Conservation (phyloP, 2,329 filamentous ascomycete genomes). For the Xylariomycetidae sp. region DNA sequence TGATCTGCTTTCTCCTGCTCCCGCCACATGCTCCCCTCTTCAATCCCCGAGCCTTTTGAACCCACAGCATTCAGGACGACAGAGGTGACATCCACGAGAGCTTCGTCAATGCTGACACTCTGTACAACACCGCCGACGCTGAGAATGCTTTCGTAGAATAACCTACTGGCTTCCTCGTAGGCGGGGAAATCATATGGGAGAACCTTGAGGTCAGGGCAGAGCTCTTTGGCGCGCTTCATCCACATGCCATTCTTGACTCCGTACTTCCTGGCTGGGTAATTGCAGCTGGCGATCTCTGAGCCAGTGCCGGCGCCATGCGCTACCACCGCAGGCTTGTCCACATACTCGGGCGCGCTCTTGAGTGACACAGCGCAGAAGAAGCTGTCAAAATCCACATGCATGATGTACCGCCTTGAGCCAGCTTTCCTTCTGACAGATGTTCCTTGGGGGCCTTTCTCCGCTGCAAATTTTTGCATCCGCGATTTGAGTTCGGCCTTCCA, state of each 20-base stretch:
- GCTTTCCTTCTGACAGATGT: conserved; percentile 47
- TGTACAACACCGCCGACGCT: conserved; percentile 79
- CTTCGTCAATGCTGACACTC: conserved; percentile 96
- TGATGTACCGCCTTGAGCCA: conserved; percentile 71
- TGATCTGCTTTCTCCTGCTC: conserved; percentile 77
- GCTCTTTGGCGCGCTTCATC: conserved; percentile 85
- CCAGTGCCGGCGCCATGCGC: conserved; percentile 81
- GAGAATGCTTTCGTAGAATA: conserved; percentile 83
- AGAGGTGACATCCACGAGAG: conserved; percentile 75
- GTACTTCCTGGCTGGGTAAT: conserved; percentile 81
- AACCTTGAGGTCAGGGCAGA: conserved; percentile 82
- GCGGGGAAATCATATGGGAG: conserved; percentile 94
- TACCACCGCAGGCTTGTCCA: conserved; percentile 78
- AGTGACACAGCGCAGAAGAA: conserved; percentile 94
- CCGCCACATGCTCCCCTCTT: conserved; percentile 65
- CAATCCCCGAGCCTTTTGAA: conserved; percentile 59
- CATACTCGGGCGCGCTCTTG: conserved; percentile 69
- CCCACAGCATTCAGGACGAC: conserved; percentile 62
- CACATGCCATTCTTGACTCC: conserved; percentile 98
- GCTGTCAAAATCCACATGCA: conserved; percentile 97
- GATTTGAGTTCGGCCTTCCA: conserved; percentile 97
- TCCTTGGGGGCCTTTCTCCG: conserved; percentile 53
- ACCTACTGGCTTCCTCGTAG: conserved; percentile 85
- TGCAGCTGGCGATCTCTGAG: conserved; percentile 96
- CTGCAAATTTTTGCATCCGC: conserved; percentile 74